Evolutionary conservation across 106 monocot species (phyloP).

Genomic region (Iris macrosiphon): DNA sequence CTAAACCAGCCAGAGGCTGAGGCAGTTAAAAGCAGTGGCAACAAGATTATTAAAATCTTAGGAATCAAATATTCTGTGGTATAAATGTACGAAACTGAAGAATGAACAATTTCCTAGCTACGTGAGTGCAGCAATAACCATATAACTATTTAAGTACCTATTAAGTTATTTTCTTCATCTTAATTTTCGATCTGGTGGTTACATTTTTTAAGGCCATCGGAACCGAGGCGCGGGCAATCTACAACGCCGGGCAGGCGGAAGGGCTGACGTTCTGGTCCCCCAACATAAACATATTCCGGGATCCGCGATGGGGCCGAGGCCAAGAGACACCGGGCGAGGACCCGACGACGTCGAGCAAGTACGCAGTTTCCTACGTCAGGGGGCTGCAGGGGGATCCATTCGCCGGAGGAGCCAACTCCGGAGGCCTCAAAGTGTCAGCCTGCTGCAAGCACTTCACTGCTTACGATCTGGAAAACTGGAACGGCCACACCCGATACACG

Average conservation of each 20-base stretch:
- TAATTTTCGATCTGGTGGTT: no score
- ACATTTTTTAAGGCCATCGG: constrained; percentile 59
- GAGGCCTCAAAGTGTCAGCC: constrained; percentile 54
- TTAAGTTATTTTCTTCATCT: no score
- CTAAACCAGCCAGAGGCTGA: no score
- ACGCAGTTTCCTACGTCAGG: constrained; percentile 64
- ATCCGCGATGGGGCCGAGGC: constrained; percentile 93
- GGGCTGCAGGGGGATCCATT: constrained; percentile 73
- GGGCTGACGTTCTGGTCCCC: constrained; percentile 88
- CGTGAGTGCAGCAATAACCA: no score
- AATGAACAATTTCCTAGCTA: no score
- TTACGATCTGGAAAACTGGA: constrained; percentile 76
- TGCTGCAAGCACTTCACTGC: constrained; percentile 95
- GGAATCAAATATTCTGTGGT: no score
- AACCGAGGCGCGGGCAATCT: constrained; percentile 67
- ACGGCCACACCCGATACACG: constrained; percentile 34
- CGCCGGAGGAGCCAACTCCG: constrained; percentile 12
- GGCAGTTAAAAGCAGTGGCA: no score
- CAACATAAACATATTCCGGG: constrained; percentile 84
- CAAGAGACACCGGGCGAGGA: constrained; percentile 97
- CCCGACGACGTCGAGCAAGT: constrained; percentile 47
- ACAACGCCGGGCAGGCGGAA: constrained; percentile 73
- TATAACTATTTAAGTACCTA: no score
- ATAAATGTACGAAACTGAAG: no score
- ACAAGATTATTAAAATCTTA: no score